Evolutionary conservation across 208 protist genomes (phyloP).

Genomic region (Wallacemonas sp.): DNA sequence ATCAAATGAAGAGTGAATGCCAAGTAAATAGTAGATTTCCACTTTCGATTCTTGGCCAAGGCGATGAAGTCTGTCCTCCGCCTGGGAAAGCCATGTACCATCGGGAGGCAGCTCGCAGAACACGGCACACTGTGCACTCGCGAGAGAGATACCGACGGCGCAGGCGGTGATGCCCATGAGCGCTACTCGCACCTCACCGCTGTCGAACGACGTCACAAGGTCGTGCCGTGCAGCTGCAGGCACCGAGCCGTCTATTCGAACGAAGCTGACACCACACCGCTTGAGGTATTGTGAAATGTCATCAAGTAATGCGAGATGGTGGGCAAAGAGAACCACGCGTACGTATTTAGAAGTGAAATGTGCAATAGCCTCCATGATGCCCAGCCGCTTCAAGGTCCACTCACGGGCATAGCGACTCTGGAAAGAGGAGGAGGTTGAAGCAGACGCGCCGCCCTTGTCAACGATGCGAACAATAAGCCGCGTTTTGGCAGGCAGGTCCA

Average conservation of each 20-base stretch:
- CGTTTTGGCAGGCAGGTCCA: conserved; percentile 73
- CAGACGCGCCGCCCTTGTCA: background rate
- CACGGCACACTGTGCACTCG: conserved; percentile 60
- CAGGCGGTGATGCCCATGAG: conserved; percentile 80
- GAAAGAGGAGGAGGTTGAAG: conserved; percentile 17
- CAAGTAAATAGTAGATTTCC: conserved; percentile 64
- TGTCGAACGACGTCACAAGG: conserved; percentile 42
- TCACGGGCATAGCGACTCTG: conserved; percentile 52
- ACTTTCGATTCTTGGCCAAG: conserved; percentile 54
- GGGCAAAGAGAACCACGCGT: conserved; percentile 72
- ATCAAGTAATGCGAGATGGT: conserved; percentile 72
- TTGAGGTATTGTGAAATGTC: conserved; percentile 26
- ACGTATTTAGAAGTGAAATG: conserved; percentile 50
- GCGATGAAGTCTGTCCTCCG: conserved; percentile 83
- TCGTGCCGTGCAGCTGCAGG: conserved; percentile 24
- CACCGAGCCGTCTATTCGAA: conserved; percentile 69
- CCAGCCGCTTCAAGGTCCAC: conserved; percentile 54
- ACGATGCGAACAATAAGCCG: conserved; percentile 62
- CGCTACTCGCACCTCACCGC: conserved; percentile 36
- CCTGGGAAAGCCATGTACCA: conserved; percentile 72
- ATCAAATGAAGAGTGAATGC: conserved; percentile 62
- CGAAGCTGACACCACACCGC: conserved; percentile 18
- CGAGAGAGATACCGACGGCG: conserved; percentile 72
- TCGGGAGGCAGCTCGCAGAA: conserved; percentile 86
- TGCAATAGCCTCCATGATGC: conserved; percentile 62